Conservation (phyloP, 352 stramenopile genomes). For the Phytophthora ramorum region DNA sequence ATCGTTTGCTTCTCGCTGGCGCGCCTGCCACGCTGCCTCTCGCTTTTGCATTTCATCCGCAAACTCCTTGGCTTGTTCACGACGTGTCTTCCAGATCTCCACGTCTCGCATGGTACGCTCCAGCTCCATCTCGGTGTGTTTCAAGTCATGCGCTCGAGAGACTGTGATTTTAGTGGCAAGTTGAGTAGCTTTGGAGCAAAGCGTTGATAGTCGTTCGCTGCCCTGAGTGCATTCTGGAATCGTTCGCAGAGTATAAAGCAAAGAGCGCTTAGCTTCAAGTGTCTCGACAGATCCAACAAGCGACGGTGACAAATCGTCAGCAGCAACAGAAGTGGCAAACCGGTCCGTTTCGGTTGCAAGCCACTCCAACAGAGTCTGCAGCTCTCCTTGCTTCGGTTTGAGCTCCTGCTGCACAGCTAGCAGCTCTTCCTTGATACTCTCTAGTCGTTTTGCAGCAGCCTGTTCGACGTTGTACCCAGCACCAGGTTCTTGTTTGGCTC, state of each 20-base stretch:
- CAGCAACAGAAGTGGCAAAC: conserved; percentile 36
- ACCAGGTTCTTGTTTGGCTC: conserved; percentile 29
- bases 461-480: conserved; percentile 14
- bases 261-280: conserved; percentile 25
- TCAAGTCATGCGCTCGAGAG: conserved; percentile 58
- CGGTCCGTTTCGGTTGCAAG: conserved; percentile 58
- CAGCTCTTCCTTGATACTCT: conserved; percentile 48
- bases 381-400: conserved; percentile 42
- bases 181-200: conserved; percentile 57
- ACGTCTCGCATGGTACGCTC: conserved; percentile 62
- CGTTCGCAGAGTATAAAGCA: conserved; percentile 27
- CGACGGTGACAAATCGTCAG: conserved; percentile 21
- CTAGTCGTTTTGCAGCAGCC: conserved; percentile 30
- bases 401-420: conserved; percentile 58
- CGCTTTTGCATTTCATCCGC: conserved; percentile 55
- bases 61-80: conserved; percentile 68
- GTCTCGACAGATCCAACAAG: conserved; percentile 23
- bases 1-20: conserved; percentile 48
- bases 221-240: conserved; percentile 61
- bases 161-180: conserved; percentile 53
- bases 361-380: conserved; percentile 60
- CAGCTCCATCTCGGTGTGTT: conserved; percentile 61
- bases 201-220: conserved; percentile 46
- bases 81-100: conserved; percentile 70
- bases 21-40: conserved; percentile 54